Evolutionary conservation across 306 rosid genomes (phyloP), one percentile per base, ranked within the genome.

Genomic region (Vigna mungo): DNA sequence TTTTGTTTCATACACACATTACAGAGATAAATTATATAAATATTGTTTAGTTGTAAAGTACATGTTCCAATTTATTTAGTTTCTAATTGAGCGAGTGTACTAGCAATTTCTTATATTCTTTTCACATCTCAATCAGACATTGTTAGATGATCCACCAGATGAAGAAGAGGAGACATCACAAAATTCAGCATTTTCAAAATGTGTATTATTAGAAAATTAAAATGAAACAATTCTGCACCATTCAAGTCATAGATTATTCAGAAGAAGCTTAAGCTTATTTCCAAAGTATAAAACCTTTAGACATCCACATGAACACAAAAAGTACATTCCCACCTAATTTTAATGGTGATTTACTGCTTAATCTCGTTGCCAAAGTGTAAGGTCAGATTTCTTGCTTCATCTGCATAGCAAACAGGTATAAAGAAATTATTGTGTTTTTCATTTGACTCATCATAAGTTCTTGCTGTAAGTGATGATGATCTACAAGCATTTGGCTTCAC

Each of bases 401-500:
- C 82, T 18, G 60, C 55, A 62, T 73, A 72, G 60, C 91, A 91
- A 59, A 84, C 93, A 11, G 59, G 84, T 79, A 39, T 71, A 52
- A 54, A 71, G 7, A 85, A 72, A 34, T 77, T 34, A 34, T 34
- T 72, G 71, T 8, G 21, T 14, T 72, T 58, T 36, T 75, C 65
- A 2, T 67, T 58, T 7, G 80, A 74, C 23, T 70, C 84, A 65
- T 36, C 85, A 65, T 36, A 64, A 9, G 52, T 80, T 69, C n/a
- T 36, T 15, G 71, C 53, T 51, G 72, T 69, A 73, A 83, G 56
- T 25, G 96, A 85, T 46, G 49, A 87, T 46, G 49, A 87, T 43
- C 69, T 70, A 69, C 96, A 90, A 23, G 88, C 93, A 53, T 70
- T 68, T 36, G 88, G 93, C 63, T 74, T 86, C 30, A 71, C 65